Evolutionary conservation across 106 monocot species (phyloP), one percentile per base, ranked within the genome.

Genomic region (Hemerocallis citrina): DNA sequence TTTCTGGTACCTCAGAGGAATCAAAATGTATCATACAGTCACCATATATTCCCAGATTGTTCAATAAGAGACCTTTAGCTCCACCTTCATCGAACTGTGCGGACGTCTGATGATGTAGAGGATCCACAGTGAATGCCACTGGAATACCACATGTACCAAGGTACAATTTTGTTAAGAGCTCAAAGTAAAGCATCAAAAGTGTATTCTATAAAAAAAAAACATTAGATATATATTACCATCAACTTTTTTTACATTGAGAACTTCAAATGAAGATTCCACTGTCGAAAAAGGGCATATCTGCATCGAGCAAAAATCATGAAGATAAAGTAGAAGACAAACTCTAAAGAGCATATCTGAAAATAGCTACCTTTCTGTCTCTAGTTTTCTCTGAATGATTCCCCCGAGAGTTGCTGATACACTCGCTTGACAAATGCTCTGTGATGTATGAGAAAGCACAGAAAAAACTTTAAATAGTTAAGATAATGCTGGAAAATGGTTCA

Each of bases 21-120:
- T 99, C 92, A 85, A 99, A 92, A 42, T 92, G 82, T 29, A 99
- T 85, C 65, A 64, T 75, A 50, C 98, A 99, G 1, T 47, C 59
- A 49, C 88, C 92, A 77, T 83, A 99, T 3, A 99, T 82, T 47
- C 92, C 98, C 62, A 99, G 85, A 51, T 92, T 99, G 37, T 80
- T 77, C 55, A 92, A 68, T 20, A 92, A 67, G 27, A 99, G 88
- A 69, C 88, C 98, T 65, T 85, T 92, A 28, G 85, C 98, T 41
- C 98, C 98, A 73, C 92, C 98, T 85, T 99, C 98, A 81, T 99
- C 98, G 72, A 99, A 92, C 49, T 92, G 87, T 47, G 91, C 92
- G 46, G 98, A 85, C 20, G 92, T 99, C 68, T 99, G 98, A 85
- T 99, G 98, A 71, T 99, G 92, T 34, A 99, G 75, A 68, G 98